Conservation (phyloP, 2,329 filamentous ascomycete genomes). For the Torrubiellomyces zombiae region DNA sequence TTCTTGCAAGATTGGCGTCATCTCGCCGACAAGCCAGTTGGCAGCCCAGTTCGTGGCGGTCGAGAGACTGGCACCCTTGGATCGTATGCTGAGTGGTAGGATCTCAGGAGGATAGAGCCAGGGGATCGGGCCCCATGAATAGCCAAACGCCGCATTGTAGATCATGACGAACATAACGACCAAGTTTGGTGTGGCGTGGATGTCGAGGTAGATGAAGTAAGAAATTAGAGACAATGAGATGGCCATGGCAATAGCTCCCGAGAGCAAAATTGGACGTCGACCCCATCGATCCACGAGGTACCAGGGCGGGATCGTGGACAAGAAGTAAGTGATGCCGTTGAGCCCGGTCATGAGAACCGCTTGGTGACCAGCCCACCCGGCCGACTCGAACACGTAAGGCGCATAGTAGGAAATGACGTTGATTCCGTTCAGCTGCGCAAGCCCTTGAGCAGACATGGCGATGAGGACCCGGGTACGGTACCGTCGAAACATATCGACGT, state of each 20-base stretch:
- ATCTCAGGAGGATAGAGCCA: slow-evolving; percentile 99
- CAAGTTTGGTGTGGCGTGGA: slow-evolving; percentile 58
- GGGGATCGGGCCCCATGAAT: slow-evolving; percentile 88
- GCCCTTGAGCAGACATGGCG: slow-evolving; percentile 92
- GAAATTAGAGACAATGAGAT: slow-evolving; percentile 78
- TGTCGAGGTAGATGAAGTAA: slow-evolving; percentile 85
- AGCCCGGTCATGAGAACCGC: slow-evolving; percentile 96
- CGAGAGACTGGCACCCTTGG: slow-evolving; percentile 90
- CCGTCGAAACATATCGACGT: slow-evolving; percentile 83
- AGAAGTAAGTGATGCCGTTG: slow-evolving; percentile 76
- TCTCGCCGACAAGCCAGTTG: slow-evolving; percentile 91
- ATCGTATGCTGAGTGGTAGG: slow-evolving; percentile 84
- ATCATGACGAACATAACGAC: slow-evolving; percentile 95
- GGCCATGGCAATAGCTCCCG: slow-evolving; percentile 78
- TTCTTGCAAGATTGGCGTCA: slow-evolving; percentile 87
- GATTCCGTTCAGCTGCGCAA: slow-evolving; percentile 95
- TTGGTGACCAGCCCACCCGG: slow-evolving; percentile 81
- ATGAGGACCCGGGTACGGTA: slow-evolving; percentile 91
- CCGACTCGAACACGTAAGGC: slow-evolving; percentile 87
- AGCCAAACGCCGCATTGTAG: slow-evolving; percentile 94
- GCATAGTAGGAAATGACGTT: slow-evolving; percentile 99
- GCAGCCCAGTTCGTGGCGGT: slow-evolving; percentile 97
- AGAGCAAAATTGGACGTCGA: slow-evolving; percentile 73
- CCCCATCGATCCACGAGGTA: slow-evolving; percentile 91
- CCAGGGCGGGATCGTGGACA: slow-evolving; percentile 91